Conservation (phyloP, 305 asterid genomes). For the Andrographis paniculata region DNA sequence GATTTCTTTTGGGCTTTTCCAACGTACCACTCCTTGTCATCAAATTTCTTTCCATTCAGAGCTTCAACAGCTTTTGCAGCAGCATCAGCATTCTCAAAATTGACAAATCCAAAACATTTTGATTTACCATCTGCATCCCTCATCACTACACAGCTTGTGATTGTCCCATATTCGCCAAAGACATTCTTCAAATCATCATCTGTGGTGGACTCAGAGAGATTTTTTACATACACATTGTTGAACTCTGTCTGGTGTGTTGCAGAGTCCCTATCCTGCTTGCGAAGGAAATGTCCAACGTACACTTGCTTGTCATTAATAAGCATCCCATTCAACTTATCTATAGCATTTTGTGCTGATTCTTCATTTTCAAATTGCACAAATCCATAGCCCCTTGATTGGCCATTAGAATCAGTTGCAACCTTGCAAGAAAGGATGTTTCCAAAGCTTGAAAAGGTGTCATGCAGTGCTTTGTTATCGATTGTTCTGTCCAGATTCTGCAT, state of each 20-base stretch:
- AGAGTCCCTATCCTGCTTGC: neutral
- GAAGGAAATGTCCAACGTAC: neutral
- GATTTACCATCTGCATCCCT: slow-evolving; percentile 34
- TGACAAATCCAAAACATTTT: slow-evolving; percentile 46
- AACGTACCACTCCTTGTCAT: slow-evolving; percentile 44
- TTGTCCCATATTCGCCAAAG: neutral
- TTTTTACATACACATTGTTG: slow-evolving; percentile 3
- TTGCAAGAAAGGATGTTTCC: slow-evolving; percentile 1
- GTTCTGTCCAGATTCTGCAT: neutral
- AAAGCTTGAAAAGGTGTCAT: neutral
- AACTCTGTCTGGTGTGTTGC: neutral
- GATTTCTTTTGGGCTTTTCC: slow-evolving; percentile 52
- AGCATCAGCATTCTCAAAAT: slow-evolving; percentile 48
- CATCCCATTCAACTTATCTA: slow-evolving; percentile 1
- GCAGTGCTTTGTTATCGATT: neutral
- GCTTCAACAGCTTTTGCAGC: slow-evolving; percentile 49
- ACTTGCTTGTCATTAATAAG: slow-evolving; percentile 2
- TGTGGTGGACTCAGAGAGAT: neutral
- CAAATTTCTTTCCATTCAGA: no score
- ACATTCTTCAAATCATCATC: neutral
- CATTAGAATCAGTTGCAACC: neutral
- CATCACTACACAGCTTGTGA: neutral
- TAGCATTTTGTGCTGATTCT: neutral
- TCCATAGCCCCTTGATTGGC: slow-evolving; percentile 2
- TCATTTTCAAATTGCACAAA: neutral